phyloP scores from a whole-genome alignment of 768 basidiomycete species.

The Hebeloma cylindrosporum region DNA sequence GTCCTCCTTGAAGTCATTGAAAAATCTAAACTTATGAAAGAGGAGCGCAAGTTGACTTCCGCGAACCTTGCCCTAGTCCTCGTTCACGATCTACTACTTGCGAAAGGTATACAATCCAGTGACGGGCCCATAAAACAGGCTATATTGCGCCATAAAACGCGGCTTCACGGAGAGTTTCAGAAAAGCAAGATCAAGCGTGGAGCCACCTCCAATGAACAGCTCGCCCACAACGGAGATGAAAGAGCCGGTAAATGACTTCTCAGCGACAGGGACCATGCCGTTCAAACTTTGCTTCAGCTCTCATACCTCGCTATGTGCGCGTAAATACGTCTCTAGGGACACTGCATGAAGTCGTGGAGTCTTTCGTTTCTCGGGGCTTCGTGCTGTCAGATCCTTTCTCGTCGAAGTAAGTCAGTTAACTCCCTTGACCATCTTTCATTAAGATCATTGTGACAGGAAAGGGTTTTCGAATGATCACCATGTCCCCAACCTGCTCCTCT shows the following conservation, averaged over 20 bases:
- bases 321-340: conserved; percentile 76
- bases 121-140: conserved; percentile 91
- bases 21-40: conserved; percentile 62
- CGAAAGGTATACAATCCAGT: conserved; percentile 84
- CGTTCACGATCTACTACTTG: conserved; percentile 86
- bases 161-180: conserved; percentile 83
- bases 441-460: conserved; percentile 38
- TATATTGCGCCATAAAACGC: conserved; percentile 83
- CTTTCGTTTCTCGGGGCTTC: conserved; percentile 59
- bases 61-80: conserved; percentile 79
- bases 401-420: conserved; percentile 46
- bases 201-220: conserved; percentile 59
- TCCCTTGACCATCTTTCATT: conserved; percentile 4
- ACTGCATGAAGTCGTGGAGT: conserved; percentile 58
- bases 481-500: conserved; percentile 78
- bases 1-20: conserved; percentile 71
- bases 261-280: conserved; percentile 3
- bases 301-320: conserved; percentile 82
- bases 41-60: conserved; percentile 80
- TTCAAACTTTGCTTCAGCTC: conserved; percentile 39
- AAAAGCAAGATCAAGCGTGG: conserved; percentile 79
- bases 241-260: conserved; percentile 52
- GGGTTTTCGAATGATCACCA: conserved; percentile 76
- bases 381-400: conserved; percentile 49
- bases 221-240: conserved; percentile 60